Evolutionary conservation across 2,329 filamentous ascomycete species (phyloP).

Genomic region (Trematosphaeria pertusa): DNA sequence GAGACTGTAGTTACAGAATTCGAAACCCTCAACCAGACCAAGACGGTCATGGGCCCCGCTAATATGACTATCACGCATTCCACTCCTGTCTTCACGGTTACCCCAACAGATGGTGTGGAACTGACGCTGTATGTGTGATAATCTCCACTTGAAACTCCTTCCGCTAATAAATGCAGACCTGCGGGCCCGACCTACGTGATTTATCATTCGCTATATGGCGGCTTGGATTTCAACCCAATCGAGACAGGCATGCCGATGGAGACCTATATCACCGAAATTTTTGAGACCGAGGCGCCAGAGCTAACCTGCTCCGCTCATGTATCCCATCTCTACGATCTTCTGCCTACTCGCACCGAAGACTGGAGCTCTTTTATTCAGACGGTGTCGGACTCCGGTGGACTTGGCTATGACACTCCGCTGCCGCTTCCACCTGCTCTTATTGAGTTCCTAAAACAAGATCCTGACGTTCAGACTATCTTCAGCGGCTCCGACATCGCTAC

Average conservation of each 20-base stretch:
- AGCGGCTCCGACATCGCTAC: slow-evolving; percentile 38
- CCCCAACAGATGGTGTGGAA: slow-evolving; percentile 21
- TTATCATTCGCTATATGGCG: slow-evolving; percentile 36
- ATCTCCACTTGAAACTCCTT: not conserved
- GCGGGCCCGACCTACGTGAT: slow-evolving; percentile 41
- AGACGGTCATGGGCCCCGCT: slow-evolving; percentile 21
- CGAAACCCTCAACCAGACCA: slow-evolving; percentile 35
- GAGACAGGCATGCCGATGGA: slow-evolving; percentile 3
- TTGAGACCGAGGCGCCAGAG: slow-evolving; percentile 12
- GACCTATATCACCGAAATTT: not conserved
- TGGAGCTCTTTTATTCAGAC: slow-evolving; percentile 38
- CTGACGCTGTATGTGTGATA: slow-evolving; percentile 8
- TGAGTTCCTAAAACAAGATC: slow-evolving; percentile 29
- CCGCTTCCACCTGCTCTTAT: slow-evolving; percentile 30
- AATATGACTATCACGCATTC: slow-evolving; percentile 27
- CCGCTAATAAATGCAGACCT: slow-evolving; percentile 18
- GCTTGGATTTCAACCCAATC: slow-evolving; percentile 18
- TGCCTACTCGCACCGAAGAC: slow-evolving; percentile 29
- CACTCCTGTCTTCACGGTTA: slow-evolving; percentile 29
- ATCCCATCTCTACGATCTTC: slow-evolving; percentile 18
- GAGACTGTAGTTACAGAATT: slow-evolving; percentile 32
- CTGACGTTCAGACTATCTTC: slow-evolving; percentile 26
- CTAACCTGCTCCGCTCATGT: slow-evolving; percentile 13
- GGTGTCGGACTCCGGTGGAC: slow-evolving; percentile 6
- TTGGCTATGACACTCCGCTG: slow-evolving; percentile 7